phyloP scores from a whole-genome alignment of 495 filamentous ascomycete species.

The Penicillium antarcticum region DNA sequence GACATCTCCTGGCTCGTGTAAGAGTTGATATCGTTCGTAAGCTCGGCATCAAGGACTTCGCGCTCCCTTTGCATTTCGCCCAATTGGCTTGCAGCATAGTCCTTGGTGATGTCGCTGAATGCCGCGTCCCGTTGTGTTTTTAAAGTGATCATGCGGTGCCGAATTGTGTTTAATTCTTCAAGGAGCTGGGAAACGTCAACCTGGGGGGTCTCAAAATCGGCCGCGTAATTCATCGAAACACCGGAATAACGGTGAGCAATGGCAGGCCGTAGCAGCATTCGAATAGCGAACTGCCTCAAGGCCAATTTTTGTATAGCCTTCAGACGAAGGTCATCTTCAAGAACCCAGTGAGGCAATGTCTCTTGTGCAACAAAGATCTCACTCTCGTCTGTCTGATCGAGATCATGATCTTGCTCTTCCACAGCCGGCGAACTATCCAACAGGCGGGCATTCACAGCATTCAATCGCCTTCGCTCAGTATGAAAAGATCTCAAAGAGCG shows the following conservation, averaged over 20 bases:
- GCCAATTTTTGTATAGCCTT: constrained; percentile 43
- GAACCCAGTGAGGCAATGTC: constrained; percentile 27
- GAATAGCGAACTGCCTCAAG: constrained; percentile 41
- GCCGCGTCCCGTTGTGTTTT: constrained; percentile 16
- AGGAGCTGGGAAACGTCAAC: constrained; percentile 33
- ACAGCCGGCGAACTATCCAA: background rate
- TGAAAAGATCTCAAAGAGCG: constrained; percentile 22
- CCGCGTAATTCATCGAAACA: constrained; percentile 30
- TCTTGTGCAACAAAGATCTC: constrained; percentile 19
- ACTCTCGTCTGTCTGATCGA: constrained; percentile 10
- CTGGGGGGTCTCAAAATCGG: constrained; percentile 24
- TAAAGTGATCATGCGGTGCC: constrained; percentile 28
- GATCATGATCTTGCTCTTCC: constrained; percentile 6
- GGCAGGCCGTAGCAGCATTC: constrained; percentile 36
- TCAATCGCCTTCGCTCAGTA: constrained; percentile 11
- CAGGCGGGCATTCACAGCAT: constrained; percentile 5
- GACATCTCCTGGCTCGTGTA: constrained; percentile 32
- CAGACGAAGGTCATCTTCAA: constrained; percentile 27
- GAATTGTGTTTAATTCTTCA: constrained; percentile 28
- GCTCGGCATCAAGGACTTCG: constrained; percentile 25
- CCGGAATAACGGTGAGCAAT: constrained; percentile 42
- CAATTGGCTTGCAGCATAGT: constrained; percentile 10
- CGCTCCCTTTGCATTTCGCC: constrained; percentile 13
- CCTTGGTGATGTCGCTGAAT: constrained; percentile 29
- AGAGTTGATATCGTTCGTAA: constrained; percentile 28